Evolutionary conservation across 2,329 filamentous ascomycete species (phyloP), one percentile per base, ranked within the genome.

Genomic region (Colletotrichum somersetense): DNA sequence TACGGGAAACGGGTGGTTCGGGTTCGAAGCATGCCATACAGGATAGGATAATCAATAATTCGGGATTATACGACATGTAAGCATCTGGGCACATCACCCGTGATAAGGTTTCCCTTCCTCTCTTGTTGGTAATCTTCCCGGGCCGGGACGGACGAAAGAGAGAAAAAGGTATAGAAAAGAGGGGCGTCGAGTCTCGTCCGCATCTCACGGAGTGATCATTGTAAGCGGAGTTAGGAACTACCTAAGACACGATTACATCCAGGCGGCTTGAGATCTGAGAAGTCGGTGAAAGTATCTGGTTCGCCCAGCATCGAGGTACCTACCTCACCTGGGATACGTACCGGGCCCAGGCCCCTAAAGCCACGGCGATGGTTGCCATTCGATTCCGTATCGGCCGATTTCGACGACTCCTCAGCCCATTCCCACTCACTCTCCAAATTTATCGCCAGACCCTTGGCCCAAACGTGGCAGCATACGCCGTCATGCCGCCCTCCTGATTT

Each of bases 361-460:
- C 23, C 23, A 48, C 58, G 67, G 63, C 63, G 40, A 26, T 66
- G 70, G 70, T 72, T 65, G 66, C 71, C 69, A 71, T 71, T 75
- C 74, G 75, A 67, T 67, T 75, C 74, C 74, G 79, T 75, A 79
- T 80, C 79, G 79, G 76, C 79, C 79, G 79, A 80, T 81, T 78
- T 75, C 78, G 65, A 71, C 75, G 75, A 75, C 78, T 77, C 73
- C 77, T 80, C 79, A 80, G 79, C 75, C 79, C 79, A 80, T 79
- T 80, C 77, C 75, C 76, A 73, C 76, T 78, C 79, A 76, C 78
- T 76, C 77, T 77, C 77, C 78, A 77, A 78, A 77, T 77, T 79
- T 79, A 77, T 80, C 77, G 75, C 73, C 78, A 77, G 79, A 81
- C 77, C 56, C 72, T 75, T 74, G 67, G 72, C 68, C 72, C 72